Percentiles rank a stretch among this genome's conserved stretches.
phyloP scores from a whole-genome alignment of 768 basidiomycete genomes.

The Tylopilus intermedius region DNA sequence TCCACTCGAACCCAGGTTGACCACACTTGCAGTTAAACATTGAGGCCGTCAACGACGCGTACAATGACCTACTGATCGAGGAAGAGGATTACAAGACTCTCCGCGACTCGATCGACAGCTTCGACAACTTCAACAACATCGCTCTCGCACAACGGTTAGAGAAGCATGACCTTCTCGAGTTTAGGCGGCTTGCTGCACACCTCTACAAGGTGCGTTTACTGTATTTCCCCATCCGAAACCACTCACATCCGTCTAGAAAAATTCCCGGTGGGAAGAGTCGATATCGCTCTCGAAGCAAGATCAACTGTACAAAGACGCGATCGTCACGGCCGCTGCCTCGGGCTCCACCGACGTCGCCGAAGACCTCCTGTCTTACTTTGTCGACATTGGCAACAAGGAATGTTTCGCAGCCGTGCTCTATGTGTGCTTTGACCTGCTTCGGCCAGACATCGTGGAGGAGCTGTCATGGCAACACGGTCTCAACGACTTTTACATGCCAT shows the following conservation, averaged over 20 bases:
- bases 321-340: slow-evolving; percentile 87
- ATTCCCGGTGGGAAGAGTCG: slow-evolving; percentile 92
- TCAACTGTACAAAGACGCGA: slow-evolving; percentile 94
- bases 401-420: slow-evolving; percentile 90
- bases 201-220: slow-evolving; percentile 73
- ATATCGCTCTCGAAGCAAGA: slow-evolving; percentile 94
- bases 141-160: slow-evolving; percentile 81
- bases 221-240: neutral
- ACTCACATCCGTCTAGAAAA: slow-evolving; percentile 58
- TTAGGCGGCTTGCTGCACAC: slow-evolving; percentile 90
- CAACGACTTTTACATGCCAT: slow-evolving; percentile 98
- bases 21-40: slow-evolving; percentile 75
- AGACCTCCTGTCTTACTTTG: slow-evolving; percentile 92
- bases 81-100: slow-evolving; percentile 99
- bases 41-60: slow-evolving; percentile 96
- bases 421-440: slow-evolving; percentile 92
- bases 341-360: slow-evolving; percentile 85
- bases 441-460: slow-evolving; percentile 89
- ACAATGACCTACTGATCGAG: slow-evolving; percentile 96
- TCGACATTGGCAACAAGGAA: slow-evolving; percentile 98
- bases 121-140: slow-evolving; percentile 96
- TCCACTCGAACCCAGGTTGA: neutral
- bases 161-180: slow-evolving; percentile 88
- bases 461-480: slow-evolving; percentile 94
- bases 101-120: slow-evolving; percentile 95